Base-by-base conservation (phyloP, 768 basidiomycete genomes). In the Crucibulum laeve region DNA sequence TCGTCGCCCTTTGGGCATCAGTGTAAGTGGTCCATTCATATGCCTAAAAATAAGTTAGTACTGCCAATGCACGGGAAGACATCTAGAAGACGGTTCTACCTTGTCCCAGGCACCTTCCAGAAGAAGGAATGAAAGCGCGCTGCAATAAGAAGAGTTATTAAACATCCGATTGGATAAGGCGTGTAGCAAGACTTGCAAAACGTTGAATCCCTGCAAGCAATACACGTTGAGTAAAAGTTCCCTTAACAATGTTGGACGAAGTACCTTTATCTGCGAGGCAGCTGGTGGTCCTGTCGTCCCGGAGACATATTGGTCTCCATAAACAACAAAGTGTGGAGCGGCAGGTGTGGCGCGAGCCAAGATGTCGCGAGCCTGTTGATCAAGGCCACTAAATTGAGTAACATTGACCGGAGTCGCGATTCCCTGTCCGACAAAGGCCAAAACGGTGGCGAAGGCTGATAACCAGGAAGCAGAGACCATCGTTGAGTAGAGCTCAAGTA, bases 31-130 rank as follows among this genome's bases (percentile, higher is more conserved):
- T 71, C 80, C 80, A 82, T 55, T 76, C 76, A 2, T 67, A 50
- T 5, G 79, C 80, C 69, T 71, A 33, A 17, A 14, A 35, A 42
- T 24, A 28, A 45, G 34, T 41, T 14, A 33, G 10, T 21, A 25
- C 24, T 15, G 40, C 25, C 23, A 42, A 40, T 15, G 15, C 5
- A 36, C 30, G 21, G 14, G 39, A 39, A 17, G 30, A 19, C 14
- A 26, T 2, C 6, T 21, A n/a, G 30, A 19, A 11, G n/a, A 24
- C 25, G 10, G 26, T 22, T 30, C 19, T 45, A 68, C 68, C 64
- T 82, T 79, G 53, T 84, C 81, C 57, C 65, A 78, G 17, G 80
- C 68, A 18, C 81, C 81, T 47, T 66, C 72, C 10, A 65, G 46
- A 4, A 82, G 68, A 38, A 80, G 67, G 67, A 82, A 84, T 4